Evolutionary conservation across 441 rosid species (phyloP), one percentile per base, ranked within the genome.

Genomic region (Corymbia citriodora): DNA sequence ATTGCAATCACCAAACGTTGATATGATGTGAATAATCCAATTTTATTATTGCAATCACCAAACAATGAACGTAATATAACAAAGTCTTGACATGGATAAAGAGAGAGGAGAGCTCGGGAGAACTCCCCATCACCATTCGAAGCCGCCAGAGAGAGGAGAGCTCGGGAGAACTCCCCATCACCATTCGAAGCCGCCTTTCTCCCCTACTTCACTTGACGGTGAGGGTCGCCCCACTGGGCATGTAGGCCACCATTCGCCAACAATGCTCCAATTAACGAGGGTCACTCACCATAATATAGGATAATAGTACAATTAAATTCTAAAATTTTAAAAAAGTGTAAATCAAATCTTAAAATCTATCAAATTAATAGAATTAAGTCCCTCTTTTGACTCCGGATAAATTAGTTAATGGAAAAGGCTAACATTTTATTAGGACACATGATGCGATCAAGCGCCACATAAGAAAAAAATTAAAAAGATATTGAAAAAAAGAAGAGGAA

Each of bases 381-480:
- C 5, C 45, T 40, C 5, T 4, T 40, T 40, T 40, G 45, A 40
- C 45, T 40, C 45, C 45, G 1, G 4, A 40, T 40, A 59, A 59
- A 59, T 59, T 59, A 25, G 65, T 25, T 59, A 25, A 59, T 0
- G 0, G 1, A 59, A 25, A 23, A 59, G 23, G 14, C 3, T 0
- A 1, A 25, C n/a, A 59, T 23, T 59, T 13, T 10, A 23, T 59
- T 4, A 59, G 10, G 7, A 59, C 63, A 57, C 2, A 27, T 9
- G 13, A 27, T 29, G 25, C 63, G 6, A 6, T 57, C 63, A 23
- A 57, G 29, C 6, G 29, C 13, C 29, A 23, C 13, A 10, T 4
- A 23, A 57, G 29, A 57, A 57, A 57, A 57, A 57, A 18, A 23
- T 57, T 57, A 57, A 23, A 23, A 9, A 23, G 0, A 57, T 23